Percentiles rank a stretch among this genome's conserved stretches.
Conservation (phyloP, 2,329 filamentous ascomycete species). For the Phialophora macrospora region DNA sequence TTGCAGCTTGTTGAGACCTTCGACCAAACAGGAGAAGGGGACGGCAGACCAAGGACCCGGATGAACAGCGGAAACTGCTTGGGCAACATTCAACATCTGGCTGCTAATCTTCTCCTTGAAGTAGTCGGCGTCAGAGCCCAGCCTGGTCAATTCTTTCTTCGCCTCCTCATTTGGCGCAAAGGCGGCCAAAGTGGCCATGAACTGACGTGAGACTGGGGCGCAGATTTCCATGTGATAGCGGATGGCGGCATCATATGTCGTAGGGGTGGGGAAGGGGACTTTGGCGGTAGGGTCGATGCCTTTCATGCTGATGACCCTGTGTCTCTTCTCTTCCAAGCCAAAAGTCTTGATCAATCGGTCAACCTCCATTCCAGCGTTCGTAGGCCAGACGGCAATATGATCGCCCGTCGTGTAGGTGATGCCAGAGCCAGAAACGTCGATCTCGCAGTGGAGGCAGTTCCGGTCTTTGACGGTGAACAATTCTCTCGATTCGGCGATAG, state of each 20-base stretch:
- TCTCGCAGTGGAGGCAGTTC: slow-evolving; percentile 95
- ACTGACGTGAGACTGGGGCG: slow-evolving; percentile 93
- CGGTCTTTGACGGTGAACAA: slow-evolving; percentile 86
- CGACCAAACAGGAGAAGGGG: slow-evolving; percentile 93
- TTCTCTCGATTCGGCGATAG: slow-evolving; percentile 87
- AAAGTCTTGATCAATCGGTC: slow-evolving; percentile 84
- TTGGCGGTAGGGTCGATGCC: slow-evolving; percentile 93
- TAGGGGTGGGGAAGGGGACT: slow-evolving; percentile 95
- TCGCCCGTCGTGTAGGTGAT: slow-evolving; percentile 94
- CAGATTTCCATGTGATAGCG: slow-evolving; percentile 98
- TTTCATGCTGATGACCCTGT: slow-evolving; percentile 85
- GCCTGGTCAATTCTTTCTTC: slow-evolving; percentile 85
- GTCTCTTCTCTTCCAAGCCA: slow-evolving; percentile 74
- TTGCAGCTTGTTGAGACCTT: slow-evolving; percentile 92
- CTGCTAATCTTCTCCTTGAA: slow-evolving; percentile 84
- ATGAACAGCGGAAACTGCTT: slow-evolving; percentile 74
- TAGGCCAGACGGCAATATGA: slow-evolving; percentile 96
- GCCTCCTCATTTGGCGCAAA: slow-evolving; percentile 84
- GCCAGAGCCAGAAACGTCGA: slow-evolving; percentile 87
- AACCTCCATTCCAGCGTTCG: slow-evolving; percentile 89
- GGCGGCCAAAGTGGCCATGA: slow-evolving; percentile 81
- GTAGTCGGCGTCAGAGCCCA: slow-evolving; percentile 92
- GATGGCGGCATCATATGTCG: slow-evolving; percentile 89
- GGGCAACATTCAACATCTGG: slow-evolving; percentile 86
- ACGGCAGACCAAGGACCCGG: slow-evolving; percentile 79